Evolutionary conservation across 306 rosid genomes (phyloP).

Genomic region (Gastrolobium villosum): DNA sequence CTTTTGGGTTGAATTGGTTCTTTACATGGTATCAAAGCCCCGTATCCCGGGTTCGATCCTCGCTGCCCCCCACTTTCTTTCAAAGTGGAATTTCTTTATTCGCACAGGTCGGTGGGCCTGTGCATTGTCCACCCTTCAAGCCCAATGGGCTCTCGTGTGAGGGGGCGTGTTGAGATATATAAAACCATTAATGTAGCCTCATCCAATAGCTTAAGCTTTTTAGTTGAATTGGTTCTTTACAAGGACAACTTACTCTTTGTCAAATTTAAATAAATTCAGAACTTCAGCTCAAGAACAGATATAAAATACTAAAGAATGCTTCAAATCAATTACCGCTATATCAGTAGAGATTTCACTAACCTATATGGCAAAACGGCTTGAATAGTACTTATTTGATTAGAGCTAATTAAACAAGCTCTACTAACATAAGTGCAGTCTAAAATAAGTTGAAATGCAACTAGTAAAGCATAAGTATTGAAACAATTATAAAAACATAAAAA

Average conservation of each 20-base stretch:
- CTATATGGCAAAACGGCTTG: neutral
- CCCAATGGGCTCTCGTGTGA: too few relatives aligned
- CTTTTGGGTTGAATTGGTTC: too few relatives aligned
- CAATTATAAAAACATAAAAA: neutral
- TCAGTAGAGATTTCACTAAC: constrained; percentile 7
- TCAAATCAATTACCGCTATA: constrained; percentile 25
- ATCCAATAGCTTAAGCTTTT: too few relatives aligned
- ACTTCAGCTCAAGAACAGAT: constrained; percentile 20
- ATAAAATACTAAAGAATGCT: constrained; percentile 14
- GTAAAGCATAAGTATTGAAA: constrained; percentile 34
- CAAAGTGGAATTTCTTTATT: too few relatives aligned
- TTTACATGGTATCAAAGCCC: too few relatives aligned
- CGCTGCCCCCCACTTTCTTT: too few relatives aligned
- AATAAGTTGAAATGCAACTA: constrained; percentile 15
- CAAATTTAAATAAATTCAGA: constrained; percentile 9
- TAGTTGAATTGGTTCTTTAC: too few relatives aligned
- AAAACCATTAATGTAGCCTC: too few relatives aligned
- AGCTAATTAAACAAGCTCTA: neutral
- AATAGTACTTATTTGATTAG: neutral
- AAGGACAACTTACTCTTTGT: neutral
- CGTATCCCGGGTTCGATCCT: too few relatives aligned
- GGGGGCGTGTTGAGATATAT: too few relatives aligned
- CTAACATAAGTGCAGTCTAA: constrained; percentile 6
- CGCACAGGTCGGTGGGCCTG: too few relatives aligned
- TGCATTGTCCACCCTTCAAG: too few relatives aligned